Base-by-base conservation (phyloP, 2,329 filamentous ascomycete genomes). In the Rhynchosporium secalis region DNA sequence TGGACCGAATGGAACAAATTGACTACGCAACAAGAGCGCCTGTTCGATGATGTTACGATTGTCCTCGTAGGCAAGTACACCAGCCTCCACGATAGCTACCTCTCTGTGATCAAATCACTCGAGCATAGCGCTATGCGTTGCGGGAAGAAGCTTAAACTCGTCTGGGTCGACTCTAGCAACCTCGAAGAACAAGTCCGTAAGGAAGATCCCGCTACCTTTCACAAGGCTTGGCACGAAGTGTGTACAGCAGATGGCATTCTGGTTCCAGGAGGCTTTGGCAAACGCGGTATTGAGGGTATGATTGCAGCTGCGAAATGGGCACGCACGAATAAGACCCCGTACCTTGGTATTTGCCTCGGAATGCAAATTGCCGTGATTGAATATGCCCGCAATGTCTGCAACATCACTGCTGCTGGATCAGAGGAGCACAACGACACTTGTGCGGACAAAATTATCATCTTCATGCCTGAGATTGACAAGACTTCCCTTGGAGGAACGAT, bases 21-120 rank as follows among this genome's bases (percentile, higher is more conserved):
- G 6, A 90, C 91, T 4, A 81, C 83, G 7, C 83, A 85, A 20
- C 84, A 90, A 71, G 83, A 88, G 60, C 84, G 86, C 63, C 80
- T 88, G 56, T 81, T 84, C 61, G 87, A 91, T 48, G 81, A 83
- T 0, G 88, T 98, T 62, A 83, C 83, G 46, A 96, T 99, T 74
- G 92, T 86, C 8, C 80, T 99, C 12, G 93, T 98, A 10, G 95
- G 95, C 69, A 98, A 98, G 78, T 99, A 99, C 75, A 88, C 87
- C 28, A 85, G 86, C 58, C 85, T 94, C 3, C 87, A 92, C 60
- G 94, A 98, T 75, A 89, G 91, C 4, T 98, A 97, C 73, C 83
- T 96, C 54, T 89, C 86, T 49, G 88, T 96, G 48, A 83, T 86
- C 75, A 97, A 97, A 78, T 86, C 92, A 0, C 82, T 98, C 3